Base-by-base conservation (phyloP, 208 protist genomes). In the Trypanosoma rangeli region DNA sequence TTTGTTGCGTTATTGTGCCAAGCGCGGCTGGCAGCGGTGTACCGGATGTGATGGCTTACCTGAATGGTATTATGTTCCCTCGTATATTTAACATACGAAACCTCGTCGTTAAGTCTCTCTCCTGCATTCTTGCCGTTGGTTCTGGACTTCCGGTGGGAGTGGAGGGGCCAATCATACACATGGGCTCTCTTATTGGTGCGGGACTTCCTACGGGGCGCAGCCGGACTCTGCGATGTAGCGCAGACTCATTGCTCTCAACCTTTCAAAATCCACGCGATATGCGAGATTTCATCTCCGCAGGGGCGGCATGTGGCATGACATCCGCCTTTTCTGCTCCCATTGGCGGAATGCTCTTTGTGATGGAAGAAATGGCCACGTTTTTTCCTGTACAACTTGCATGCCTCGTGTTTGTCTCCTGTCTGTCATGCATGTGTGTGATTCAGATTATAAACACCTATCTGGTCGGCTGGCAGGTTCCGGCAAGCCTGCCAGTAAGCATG, bases 111-210 rank as follows among this genome's bases (percentile, higher is more conserved):
- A 97, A 97, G 82, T 85, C 79, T 29, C 44, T 86, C 24, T 90
- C 84, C 7, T 94, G 88, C 70, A 79, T 86, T 55, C 56, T 93
- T 37, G 79, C 88, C 48, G 94, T 98, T 5, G 82, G 76, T 13
- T 73, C 79, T 24, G 89, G 91, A 22, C 68, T 98, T 29, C 83
- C 87, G 16, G 89, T 94, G 15, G 94, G 94, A 16, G 86, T 83
- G 20, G 93, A 98, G 75, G 94, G 94, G 0, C 93, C 93, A 0
- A 97, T 98, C 82, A 95, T 98, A 55, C 94, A 98, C 82, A 93
- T 93, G 72, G 94, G 94, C 42, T 84, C 93, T 33, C 70, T 94
- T 55, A 86, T 97, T 56, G 92, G 85, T 13, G 93, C 88, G 5
- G 92, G 92, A 0, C 55, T 98, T 18, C 88, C 84, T 16, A 90